A percentile compares a stretch with the other conserved stretches of the same genome.
Conservation (phyloP, 805 yeast species). For the Metschnikowia lochheadii region DNA sequence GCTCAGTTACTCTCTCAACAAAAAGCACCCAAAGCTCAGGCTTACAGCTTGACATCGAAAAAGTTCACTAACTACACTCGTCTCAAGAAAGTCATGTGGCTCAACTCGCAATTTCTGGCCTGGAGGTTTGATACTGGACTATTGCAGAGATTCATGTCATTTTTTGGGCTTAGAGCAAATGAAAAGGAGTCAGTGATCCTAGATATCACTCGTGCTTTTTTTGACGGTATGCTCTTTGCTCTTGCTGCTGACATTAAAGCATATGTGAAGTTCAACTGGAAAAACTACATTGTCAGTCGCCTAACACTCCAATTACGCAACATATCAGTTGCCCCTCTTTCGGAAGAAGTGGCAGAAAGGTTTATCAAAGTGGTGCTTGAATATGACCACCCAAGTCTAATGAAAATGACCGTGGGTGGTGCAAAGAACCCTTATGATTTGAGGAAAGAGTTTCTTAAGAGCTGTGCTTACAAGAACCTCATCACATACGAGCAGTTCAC, state of each 20-base stretch:
- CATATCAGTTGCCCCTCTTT: conserved; percentile 4
- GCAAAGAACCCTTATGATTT: conserved; percentile 21
- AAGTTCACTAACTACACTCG: conserved; percentile 16
- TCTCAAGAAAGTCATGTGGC: conserved; percentile 28
- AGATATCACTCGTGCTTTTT: conserved; percentile 21
- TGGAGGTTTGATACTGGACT: conserved; percentile 21
- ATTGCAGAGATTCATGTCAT: conserved; percentile 8
- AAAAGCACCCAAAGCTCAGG: neutral
- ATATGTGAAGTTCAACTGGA: conserved; percentile 32
- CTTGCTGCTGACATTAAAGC: conserved; percentile 19
- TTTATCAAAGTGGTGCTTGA: conserved; percentile 5
- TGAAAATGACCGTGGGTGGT: conserved; percentile 10
- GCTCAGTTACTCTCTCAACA: neutral
- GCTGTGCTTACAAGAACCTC: conserved; percentile 28
- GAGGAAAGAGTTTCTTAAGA: conserved; percentile 26
- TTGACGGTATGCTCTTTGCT: conserved; percentile 20
- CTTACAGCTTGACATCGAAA: conserved; percentile 7
- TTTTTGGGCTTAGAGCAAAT: conserved; percentile 7
- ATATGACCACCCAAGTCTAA: conserved; percentile 4
- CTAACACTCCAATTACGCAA: conserved; percentile 24
- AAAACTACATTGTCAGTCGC: conserved; percentile 29
- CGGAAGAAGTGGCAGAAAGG: conserved; percentile 3
- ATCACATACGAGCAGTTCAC: conserved; percentile 24
- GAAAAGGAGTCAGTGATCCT: conserved; percentile 13
- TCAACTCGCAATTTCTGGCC: conserved; percentile 20